Evolutionary conservation across 2,329 filamentous ascomycete species (phyloP).

Genomic region (Ophiostoma fasciatum): DNA sequence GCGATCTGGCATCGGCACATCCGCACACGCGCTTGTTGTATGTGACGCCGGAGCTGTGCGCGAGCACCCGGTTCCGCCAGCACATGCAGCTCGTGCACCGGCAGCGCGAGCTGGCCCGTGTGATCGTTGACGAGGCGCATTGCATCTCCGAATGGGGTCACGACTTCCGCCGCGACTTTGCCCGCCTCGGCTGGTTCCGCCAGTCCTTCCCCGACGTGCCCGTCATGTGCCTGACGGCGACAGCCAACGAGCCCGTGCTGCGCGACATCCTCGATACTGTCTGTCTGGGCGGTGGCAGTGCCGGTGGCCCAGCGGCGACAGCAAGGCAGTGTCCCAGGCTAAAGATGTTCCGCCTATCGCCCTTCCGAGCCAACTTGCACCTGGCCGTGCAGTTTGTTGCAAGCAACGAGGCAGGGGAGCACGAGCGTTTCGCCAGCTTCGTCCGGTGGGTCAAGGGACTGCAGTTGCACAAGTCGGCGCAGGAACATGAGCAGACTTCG

Average conservation of each 20-base stretch:
- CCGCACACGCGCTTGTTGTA: conserved; percentile 74
- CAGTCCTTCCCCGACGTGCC: conserved; percentile 69
- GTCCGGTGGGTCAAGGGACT: conserved; percentile 61
- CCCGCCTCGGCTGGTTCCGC: conserved; percentile 74
- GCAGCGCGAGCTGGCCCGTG: conserved; percentile 71
- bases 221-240: conserved; percentile 85
- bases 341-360: conserved; percentile 68
- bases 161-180: conserved; percentile 89
- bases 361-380: conserved; percentile 72
- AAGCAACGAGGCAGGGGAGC: conserved; percentile 53
- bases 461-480: conserved; percentile 43
- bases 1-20: conserved; percentile 77
- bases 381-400: conserved; percentile 72
- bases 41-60: conserved; percentile 83
- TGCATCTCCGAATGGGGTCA: conserved; percentile 98
- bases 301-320: too few relatives aligned
- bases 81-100: conserved; percentile 58
- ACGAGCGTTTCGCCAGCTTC: conserved; percentile 51
- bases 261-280: conserved; percentile 70
- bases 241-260: conserved; percentile 67
- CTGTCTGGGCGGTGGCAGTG: too few relatives aligned
- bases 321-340: too few relatives aligned
- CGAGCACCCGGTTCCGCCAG: conserved; percentile 60
- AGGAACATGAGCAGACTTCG: too few relatives aligned
- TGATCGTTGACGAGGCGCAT: conserved; percentile 89